phyloP scores from a whole-genome alignment of 106 monocot species.

The Narthecium ossifragum region DNA sequence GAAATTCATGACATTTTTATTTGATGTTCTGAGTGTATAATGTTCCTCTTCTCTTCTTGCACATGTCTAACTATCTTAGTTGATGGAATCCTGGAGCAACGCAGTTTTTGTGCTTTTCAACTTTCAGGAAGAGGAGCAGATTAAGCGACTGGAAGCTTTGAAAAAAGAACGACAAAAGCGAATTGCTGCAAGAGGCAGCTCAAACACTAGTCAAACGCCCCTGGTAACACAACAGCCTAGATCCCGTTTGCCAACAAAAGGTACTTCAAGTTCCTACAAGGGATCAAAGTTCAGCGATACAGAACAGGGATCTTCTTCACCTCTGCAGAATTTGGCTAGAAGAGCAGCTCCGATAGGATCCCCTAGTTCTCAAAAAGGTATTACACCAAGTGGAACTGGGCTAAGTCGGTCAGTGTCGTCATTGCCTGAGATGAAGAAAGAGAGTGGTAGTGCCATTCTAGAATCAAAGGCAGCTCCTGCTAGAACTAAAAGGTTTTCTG shows the following conservation, averaged over 20 bases:
- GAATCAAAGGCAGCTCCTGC: constrained; percentile 24
- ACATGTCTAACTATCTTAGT: not conserved
- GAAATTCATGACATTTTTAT: not conserved
- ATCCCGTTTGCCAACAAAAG: constrained; percentile 27
- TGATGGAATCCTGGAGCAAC: not conserved
- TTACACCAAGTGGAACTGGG: constrained; percentile 4
- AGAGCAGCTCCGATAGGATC: constrained; percentile 27
- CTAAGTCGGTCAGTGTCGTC: constrained; percentile 39
- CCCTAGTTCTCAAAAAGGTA: constrained; percentile 22
- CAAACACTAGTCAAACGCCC: constrained; percentile 26
- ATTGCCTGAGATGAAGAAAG: constrained; percentile 48
- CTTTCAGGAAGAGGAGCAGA: constrained; percentile 77
- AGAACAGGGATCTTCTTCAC: constrained; percentile 45
- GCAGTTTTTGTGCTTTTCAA: not conserved
- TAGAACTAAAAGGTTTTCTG: constrained; percentile 49
- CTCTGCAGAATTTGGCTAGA: constrained; percentile 27
- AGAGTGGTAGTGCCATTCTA: constrained; percentile 9
- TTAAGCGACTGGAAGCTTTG: constrained; percentile 68
- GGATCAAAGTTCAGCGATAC: constrained; percentile 67
- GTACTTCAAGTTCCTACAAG: constrained; percentile 39
- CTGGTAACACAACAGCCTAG: constrained; percentile 22
- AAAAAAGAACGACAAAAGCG: constrained; percentile 84
- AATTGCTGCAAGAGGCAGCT: constrained; percentile 71
- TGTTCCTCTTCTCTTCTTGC: not conserved
- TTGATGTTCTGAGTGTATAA: not conserved